Evolutionary conservation across 495 filamentous ascomycete genomes (phyloP).

Genomic region (Xylaria scruposa): DNA sequence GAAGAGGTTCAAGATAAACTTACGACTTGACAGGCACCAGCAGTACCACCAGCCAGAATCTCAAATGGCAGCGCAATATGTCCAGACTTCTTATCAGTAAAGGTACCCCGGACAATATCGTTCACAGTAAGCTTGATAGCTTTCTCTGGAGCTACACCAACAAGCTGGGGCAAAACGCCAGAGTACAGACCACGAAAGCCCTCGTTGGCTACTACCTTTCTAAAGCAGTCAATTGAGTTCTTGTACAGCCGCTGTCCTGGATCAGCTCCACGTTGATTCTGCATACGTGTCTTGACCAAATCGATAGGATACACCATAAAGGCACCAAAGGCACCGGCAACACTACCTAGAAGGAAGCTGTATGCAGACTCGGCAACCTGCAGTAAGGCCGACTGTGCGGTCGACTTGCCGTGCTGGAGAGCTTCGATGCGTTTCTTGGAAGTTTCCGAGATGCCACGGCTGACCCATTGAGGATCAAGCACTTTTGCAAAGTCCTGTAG

Average conservation of each 20-base stretch:
- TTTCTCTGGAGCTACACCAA: conserved; percentile 97
- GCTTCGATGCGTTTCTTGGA: conserved; percentile 40
- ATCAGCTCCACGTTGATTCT: conserved; percentile 84
- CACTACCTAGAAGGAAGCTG: conserved; percentile 84
- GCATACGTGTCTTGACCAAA: conserved; percentile 97
- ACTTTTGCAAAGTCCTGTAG: conserved; percentile 91
- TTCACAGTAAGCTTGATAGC: conserved; percentile 99
- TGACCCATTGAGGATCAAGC: conserved; percentile 88
- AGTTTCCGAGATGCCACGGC: conserved; percentile 54
- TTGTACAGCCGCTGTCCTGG: conserved; percentile 92
- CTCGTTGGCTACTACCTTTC: conserved; percentile 91
- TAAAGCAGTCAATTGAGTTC: conserved; percentile 92
- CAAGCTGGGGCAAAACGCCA: conserved; percentile 90
- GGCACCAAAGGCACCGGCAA: conserved; percentile 95
- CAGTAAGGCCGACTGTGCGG: conserved; percentile 60
- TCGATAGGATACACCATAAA: conserved; percentile 99
- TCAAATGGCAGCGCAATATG: conserved; percentile 76
- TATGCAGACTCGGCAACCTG: conserved; percentile 78
- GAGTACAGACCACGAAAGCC: conserved; percentile 90
- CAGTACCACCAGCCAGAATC: conserved; percentile 85
- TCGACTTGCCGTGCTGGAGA: conserved; percentile 47
- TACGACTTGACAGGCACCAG: conserved; percentile 96
- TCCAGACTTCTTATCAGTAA: conserved; percentile 76
- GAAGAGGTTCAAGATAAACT: conserved; percentile 44
- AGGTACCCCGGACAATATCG: conserved; percentile 81